These are phyloP conservation scores for Kondoa subrosea DNA, from an alignment of 768 basidiomycete species.

Conservation along the genomic window DNA sequence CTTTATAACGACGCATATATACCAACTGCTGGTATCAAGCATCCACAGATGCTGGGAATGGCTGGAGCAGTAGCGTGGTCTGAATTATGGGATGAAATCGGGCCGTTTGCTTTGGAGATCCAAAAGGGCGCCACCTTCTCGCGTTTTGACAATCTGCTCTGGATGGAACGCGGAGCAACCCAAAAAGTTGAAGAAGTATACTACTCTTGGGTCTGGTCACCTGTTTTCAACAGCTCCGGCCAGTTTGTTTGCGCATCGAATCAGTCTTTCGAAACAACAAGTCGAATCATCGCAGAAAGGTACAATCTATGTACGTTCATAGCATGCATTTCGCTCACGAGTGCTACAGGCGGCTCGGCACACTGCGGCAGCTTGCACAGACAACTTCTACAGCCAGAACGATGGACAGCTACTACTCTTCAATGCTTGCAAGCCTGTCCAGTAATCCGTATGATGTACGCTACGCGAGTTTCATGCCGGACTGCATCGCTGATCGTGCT, in stretches of 20 bases:
- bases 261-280: conserved; percentile 1
- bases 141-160: background rate
- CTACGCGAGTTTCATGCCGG: too few relatives aligned
- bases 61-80: conserved; percentile 15
- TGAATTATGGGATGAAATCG: conserved; percentile 22
- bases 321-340: too few relatives aligned
- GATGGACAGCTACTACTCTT: background rate
- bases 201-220: background rate
- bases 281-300: background rate
- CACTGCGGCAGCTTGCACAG: conserved; percentile 11
- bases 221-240: too few relatives aligned
- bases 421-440: background rate
- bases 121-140: background rate
- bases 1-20: conserved; percentile 22
- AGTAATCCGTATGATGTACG: too few relatives aligned
- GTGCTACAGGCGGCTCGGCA: conserved; percentile 8
- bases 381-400: conserved; percentile 6
- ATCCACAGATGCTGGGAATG: conserved; percentile 16
- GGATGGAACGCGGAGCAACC: background rate
- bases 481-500: too few relatives aligned
- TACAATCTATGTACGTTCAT: too few relatives aligned
- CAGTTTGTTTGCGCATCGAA: background rate
- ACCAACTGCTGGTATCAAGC: conserved; percentile 17
- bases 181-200: background rate
- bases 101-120: conserved; percentile 9